Conservation (phyloP, 352 stramenopile genomes). For the Peronospora farinosa region DNA sequence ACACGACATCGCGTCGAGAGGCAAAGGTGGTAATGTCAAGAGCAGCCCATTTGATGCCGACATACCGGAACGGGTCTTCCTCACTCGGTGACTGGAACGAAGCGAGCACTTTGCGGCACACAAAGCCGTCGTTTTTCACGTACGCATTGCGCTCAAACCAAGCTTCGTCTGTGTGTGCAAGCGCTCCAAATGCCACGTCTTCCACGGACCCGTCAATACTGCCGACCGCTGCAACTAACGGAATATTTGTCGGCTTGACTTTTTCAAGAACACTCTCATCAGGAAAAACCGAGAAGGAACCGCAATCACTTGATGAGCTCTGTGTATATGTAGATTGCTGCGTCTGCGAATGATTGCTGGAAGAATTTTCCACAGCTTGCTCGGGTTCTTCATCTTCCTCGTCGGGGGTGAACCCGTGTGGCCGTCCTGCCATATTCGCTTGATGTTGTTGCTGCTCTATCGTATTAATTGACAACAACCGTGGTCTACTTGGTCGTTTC, state of each 20-base stretch:
- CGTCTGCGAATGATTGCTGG: slow-evolving; percentile 10
- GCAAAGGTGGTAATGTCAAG: slow-evolving; percentile 31
- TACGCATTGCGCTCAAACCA: slow-evolving; percentile 40
- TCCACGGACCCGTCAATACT: slow-evolving; percentile 38
- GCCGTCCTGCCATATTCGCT: slow-evolving; percentile 19
- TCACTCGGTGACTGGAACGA: slow-evolving; percentile 34
- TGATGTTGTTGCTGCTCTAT: slow-evolving; percentile 30
- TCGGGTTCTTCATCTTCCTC: slow-evolving; percentile 19
- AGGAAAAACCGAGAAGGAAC: slow-evolving; percentile 33
- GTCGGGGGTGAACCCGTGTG: slow-evolving; percentile 20
- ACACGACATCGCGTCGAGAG: slow-evolving; percentile 38
- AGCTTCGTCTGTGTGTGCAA: slow-evolving; percentile 30
- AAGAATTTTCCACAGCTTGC: slow-evolving; percentile 11
- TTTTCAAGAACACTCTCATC: slow-evolving; percentile 37
- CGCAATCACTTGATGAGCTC: slow-evolving; percentile 37
- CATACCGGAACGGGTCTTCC: slow-evolving; percentile 47
- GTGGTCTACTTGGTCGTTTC: slow-evolving; percentile 31
- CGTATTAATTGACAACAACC: slow-evolving; percentile 40
- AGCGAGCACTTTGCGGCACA: slow-evolving; percentile 32
- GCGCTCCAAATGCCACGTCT: slow-evolving; percentile 39
- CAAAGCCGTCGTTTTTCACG: slow-evolving; percentile 39
- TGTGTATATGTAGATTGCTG: slow-evolving; percentile 19
- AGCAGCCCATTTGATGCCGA: slow-evolving; percentile 45
- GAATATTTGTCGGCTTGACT: slow-evolving; percentile 30
- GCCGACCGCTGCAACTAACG: slow-evolving; percentile 30